Conservation (phyloP, 1,284 basidiomycete genomes). For the Blastosporella zonata region DNA sequence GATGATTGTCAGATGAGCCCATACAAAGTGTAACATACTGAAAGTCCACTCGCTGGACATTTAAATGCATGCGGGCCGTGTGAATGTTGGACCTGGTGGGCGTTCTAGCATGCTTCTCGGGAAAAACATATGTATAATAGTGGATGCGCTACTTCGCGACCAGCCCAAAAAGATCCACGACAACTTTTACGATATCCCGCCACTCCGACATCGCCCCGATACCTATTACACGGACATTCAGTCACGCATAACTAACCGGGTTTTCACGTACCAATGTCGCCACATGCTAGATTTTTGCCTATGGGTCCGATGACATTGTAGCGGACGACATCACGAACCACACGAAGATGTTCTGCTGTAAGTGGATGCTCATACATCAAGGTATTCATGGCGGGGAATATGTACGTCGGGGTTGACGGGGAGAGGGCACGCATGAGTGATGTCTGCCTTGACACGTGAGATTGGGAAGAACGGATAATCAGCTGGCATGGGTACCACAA, state of each 20-base stretch:
- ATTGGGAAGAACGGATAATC: background rate
- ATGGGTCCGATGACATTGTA: slow-evolving; percentile 87
- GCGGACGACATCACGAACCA: slow-evolving; percentile 69
- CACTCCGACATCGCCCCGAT: slow-evolving; percentile 93
- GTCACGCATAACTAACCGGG: background rate
- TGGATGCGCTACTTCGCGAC: background rate
- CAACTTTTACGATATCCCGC: slow-evolving; percentile 73
- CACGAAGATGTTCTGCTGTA: slow-evolving; percentile 75
- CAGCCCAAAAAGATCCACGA: slow-evolving; percentile 56
- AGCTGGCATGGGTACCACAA: slow-evolving; percentile 55
- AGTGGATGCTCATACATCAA: slow-evolving; percentile 96
- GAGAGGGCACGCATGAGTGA: slow-evolving; percentile 86
- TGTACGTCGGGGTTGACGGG: slow-evolving; percentile 77
- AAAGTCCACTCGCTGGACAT: too few species aligned
- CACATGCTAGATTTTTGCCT: slow-evolving; percentile 86
- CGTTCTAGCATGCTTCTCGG: too few species aligned
- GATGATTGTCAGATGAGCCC: too few species aligned
- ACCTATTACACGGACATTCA: slow-evolving; percentile 40
- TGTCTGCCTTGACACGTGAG: slow-evolving; percentile 53
- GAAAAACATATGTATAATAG: too few species aligned
- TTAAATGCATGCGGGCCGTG: too few species aligned
- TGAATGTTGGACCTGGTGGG: too few species aligned
- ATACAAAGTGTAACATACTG: too few species aligned
- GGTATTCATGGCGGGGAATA: slow-evolving; percentile 99
- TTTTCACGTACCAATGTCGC: slow-evolving; percentile 72